Evolutionary conservation across 2,329 filamentous ascomycete species (phyloP), one percentile per base, ranked within the genome.

Genomic region (Fonsecaea multimorphosa): DNA sequence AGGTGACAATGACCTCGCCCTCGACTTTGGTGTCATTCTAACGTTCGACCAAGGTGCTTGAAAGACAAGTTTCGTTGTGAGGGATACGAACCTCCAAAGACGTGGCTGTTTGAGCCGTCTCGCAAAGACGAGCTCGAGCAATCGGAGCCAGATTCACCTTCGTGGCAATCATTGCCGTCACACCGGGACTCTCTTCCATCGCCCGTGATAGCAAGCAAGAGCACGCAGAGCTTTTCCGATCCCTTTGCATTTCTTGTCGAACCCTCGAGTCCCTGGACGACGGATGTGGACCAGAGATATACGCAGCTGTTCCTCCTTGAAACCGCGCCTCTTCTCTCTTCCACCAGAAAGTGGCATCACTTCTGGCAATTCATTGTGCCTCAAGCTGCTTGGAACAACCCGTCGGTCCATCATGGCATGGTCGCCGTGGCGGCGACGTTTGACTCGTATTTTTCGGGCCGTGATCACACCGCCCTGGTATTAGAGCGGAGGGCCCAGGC

Each of bases 331-430:
- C 58, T 66, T 29, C 53, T 66, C 3, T 62, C 64, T 19, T 58
- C 64, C 16, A 66, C 64, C 9, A 54, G 52, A 46, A 29, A 32
- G 27, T 66, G 64, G 64, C 59, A 38, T 8, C 24, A 57, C 44
- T 63, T 69, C 56, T 69, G 67, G 67, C 55, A 53, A 24, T 44
- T 11, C 34, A 38, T 63, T 16, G 59, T 69, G 7, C 67, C 67
- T 6, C 67, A 63, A 58, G 59, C 54, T 11, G 65, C 65, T 16
- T 69, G 65, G 62, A 36, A 40, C 7, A 63, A 61, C 36, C 60
- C 52, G n/a, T 56, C 61, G n/a, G 51, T 69, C 44, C 65, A 62
- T 16, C 65, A 69, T 55, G 67, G 58, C n/a, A 59, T 69, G 65
- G 54, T 69, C 3, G 65, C 67, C 14, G 44, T 58, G n/a, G 65